Conservation (phyloP, 345 rosid genomes). For the Brassica carinata region DNA sequence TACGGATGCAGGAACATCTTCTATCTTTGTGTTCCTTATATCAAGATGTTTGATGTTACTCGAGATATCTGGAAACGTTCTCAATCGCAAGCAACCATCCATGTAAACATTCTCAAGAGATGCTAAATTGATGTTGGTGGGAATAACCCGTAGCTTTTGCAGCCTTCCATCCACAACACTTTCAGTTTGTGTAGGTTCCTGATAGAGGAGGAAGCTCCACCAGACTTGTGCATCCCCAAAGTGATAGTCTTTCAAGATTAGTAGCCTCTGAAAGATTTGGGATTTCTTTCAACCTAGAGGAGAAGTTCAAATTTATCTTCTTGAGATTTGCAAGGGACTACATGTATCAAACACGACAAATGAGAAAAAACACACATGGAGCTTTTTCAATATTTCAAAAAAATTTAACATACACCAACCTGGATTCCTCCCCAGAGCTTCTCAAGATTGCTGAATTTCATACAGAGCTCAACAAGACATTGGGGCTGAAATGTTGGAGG, state of each 20-base stretch:
- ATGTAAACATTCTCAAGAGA: not conserved
- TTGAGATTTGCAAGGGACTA: not conserved
- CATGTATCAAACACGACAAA: not conserved
- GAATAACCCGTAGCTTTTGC: not conserved
- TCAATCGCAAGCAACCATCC: not conserved
- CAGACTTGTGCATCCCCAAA: not conserved
- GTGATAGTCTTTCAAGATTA: not conserved
- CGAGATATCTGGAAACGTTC: not conserved
- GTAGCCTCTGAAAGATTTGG: not conserved
- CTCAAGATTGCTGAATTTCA: not conserved
- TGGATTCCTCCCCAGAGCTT: conserved; percentile 6
- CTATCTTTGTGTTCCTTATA: not conserved
- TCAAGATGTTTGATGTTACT: not conserved
- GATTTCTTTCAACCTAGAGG: not conserved
- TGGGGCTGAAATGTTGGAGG: conserved; percentile 9
- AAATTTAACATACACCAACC: conserved; percentile 7
- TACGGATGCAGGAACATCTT: not conserved
- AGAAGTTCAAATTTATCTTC: not conserved
- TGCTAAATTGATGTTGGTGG: not conserved
- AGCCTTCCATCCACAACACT: not conserved
- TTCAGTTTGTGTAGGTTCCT: not conserved
- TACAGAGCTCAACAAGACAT: not conserved
- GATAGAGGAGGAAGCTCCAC: not conserved
- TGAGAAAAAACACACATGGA: not conserved
- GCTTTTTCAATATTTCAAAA: not conserved